Evolutionary conservation across 2,329 filamentous ascomycete genomes (phyloP), one percentile per base, ranked within the genome.

Genomic region (Trichoderma afroharzianum): DNA sequence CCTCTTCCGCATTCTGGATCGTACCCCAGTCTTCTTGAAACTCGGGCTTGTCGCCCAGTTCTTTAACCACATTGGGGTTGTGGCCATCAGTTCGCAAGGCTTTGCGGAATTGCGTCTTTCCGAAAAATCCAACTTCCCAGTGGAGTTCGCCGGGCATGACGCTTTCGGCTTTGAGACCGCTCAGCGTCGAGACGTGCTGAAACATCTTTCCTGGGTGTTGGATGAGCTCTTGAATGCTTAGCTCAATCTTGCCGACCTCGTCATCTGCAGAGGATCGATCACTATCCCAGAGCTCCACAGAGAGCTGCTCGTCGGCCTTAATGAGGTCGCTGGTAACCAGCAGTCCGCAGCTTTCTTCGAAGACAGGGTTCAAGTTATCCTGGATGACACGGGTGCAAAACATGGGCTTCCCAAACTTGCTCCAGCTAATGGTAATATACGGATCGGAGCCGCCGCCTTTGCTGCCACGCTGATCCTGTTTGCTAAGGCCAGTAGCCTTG

Each of bases 321-420:
- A 98, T 93, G 68, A 97, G 86, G 74, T 98, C 95, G 0, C 93
- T 88, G 0, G 93, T 97, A 6, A 99, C 93, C 18, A 98, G 84
- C 21, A 98, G 85, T 1, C 93, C 94, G 57, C 93, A 91, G 2
- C 90, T 93, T 82, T 98, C 96, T 77, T 96, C 93, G 85, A 97
- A 98, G 5, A 97, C 87, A 0, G 96, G 96, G 77, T 98, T 97
- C 69, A 97, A 87, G 75, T 98, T 92, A 78, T 98, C 95, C 67
- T 95, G 94, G 74, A 98, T 98, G 66, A 98, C 95, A 62, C 96
- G 91, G 1, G 96, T 98, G 81, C 95, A 98, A 82, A 97, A 98
- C 88, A 97, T 97, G 2, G 95, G 95, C 83, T 99, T 99, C 71
- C 93, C 93, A 76, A 98, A 98, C 81, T 98, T 98, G 77, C 93